Conservation (phyloP, 140 eudicot species). For the Oenanthe javanica region DNA sequence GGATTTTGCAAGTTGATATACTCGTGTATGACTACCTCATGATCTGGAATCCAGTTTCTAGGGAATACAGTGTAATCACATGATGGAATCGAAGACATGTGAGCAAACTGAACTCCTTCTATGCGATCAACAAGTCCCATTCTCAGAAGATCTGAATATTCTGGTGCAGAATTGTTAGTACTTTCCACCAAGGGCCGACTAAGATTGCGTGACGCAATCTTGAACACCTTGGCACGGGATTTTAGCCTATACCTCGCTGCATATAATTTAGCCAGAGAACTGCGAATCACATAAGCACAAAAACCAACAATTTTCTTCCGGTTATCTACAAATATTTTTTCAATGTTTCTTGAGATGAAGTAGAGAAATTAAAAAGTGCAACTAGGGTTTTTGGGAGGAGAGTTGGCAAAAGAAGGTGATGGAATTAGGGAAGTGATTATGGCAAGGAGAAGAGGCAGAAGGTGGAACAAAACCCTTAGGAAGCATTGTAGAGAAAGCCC, state of each 20-base stretch:
- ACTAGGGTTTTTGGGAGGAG: constrained; percentile 15
- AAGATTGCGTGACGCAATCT: constrained; percentile 75
- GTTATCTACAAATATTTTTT: constrained; percentile 32
- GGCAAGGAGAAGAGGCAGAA: constrained; percentile 81
- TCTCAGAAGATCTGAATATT: constrained; percentile 69
- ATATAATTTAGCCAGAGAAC: constrained; percentile 79
- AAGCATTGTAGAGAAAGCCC: constrained; percentile 61
- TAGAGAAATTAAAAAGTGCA: neutral
- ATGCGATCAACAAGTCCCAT: constrained; percentile 82
- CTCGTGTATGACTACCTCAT: constrained; percentile 67
- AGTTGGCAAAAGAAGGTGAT: constrained; percentile 33
- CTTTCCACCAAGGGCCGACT: constrained; percentile 67
- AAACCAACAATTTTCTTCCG: constrained; percentile 82
- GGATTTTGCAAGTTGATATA: constrained; percentile 73
- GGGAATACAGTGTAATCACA: constrained; percentile 87
- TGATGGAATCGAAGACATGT: constrained; percentile 72
- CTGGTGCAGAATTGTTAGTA: constrained; percentile 53
- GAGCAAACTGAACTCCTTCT: constrained; percentile 86
- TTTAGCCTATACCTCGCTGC: constrained; percentile 93
- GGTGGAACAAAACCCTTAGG: constrained; percentile 90
- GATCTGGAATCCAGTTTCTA: constrained; percentile 76
- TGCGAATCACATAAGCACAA: constrained; percentile 78
- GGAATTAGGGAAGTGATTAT: constrained; percentile 49
- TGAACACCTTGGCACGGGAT: constrained; percentile 85
- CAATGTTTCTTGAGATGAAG: neutral